Base-by-base conservation (phyloP, 1,139 yeast genomes). In the Yamadazyma conglobata region DNA sequence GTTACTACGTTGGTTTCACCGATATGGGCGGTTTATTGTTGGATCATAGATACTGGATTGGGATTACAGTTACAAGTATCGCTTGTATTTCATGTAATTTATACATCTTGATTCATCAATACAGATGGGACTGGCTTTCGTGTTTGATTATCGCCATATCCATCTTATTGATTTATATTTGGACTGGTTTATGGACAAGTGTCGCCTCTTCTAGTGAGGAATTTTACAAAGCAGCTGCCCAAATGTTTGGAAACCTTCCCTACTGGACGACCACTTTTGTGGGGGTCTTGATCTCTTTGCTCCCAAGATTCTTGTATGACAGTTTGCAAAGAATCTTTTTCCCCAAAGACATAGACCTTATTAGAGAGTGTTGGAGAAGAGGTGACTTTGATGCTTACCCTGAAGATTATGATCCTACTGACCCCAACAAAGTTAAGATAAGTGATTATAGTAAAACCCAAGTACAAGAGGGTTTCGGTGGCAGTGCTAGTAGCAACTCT, bases 71-170 rank as follows among this genome's bases (percentile, higher is more conserved):
- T 23, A 83, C 93, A 5, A 70, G 85, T 18, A 82, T 89, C 44
- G 74, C 94, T 4, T 86, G 85, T 39, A 64, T 83, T 35, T 65
- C 95, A 8, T 87, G 96, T 60, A 86, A 91, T 55, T 46, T 77
- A 10, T 89, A 83, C 60, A 79, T 91, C 31, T 52, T 87, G 48
- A 58, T 83, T 44, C 95, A 88, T 53, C 95, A 87, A 58, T 78
- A 78, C 52, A 73, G 95, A 51, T 91, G 98, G 98, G 98, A 91
- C 59, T 87, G 95, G 94, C 62, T 87, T 33, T 77, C 89, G 4
- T 46, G 70, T 12, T 51, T 84, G 32, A 70, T 86, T 48, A 74
- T 77, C 35, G 60, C 63, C 7, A 50, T 89, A 25, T 84, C 95
- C 6, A 72, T 78, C 34, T 49, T 88, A 37, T 50, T 88, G 28